These are phyloP conservation scores for Blastocystis sp. DNA, from an alignment of 352 stramenopile genomes.

Conservation along the genomic window DNA sequence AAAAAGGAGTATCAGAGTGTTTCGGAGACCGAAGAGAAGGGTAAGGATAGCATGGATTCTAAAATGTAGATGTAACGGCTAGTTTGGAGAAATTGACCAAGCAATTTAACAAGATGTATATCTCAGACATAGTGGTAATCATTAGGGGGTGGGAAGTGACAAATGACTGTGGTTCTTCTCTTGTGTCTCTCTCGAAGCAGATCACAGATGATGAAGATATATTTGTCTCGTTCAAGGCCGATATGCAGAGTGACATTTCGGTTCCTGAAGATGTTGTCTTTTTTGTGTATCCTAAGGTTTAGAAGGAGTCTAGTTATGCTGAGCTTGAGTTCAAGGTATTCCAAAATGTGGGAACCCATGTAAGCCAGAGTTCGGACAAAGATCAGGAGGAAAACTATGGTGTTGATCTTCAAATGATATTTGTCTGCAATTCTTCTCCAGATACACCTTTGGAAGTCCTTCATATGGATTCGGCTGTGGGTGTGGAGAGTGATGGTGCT, in stretches of 20 bases:
- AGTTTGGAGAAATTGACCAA: constrained; percentile 65
- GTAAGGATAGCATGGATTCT: not conserved
- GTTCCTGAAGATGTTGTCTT: constrained; percentile 35
- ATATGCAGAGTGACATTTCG: constrained; percentile 65
- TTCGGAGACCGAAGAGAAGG: constrained; percentile 44
- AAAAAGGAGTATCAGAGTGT: constrained; percentile 52
- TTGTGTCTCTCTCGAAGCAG: constrained; percentile 38
- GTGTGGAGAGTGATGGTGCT: constrained; percentile 33
- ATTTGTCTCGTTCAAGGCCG: constrained; percentile 62
- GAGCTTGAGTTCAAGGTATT: constrained; percentile 67
- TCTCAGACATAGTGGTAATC: not conserved
- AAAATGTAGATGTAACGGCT: constrained; percentile 28
- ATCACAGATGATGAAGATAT: constrained; percentile 66
- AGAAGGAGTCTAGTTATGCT: constrained; percentile 46
- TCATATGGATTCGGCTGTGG: constrained; percentile 57
- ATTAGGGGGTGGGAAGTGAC: constrained; percentile 64
- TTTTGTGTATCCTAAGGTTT: not conserved
- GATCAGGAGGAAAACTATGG: constrained; percentile 23
- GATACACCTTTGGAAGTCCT: constrained; percentile 50
- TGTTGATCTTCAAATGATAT: constrained; percentile 68
- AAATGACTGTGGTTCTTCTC: constrained; percentile 51
- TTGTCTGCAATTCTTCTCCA: constrained; percentile 55
- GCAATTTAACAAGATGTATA: constrained; percentile 67
- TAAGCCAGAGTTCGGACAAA: not conserved
- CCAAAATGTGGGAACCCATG: constrained; percentile 61